phyloP scores from a whole-genome alignment of 352 stramenopile species.

The Phytophthora quininea region DNA sequence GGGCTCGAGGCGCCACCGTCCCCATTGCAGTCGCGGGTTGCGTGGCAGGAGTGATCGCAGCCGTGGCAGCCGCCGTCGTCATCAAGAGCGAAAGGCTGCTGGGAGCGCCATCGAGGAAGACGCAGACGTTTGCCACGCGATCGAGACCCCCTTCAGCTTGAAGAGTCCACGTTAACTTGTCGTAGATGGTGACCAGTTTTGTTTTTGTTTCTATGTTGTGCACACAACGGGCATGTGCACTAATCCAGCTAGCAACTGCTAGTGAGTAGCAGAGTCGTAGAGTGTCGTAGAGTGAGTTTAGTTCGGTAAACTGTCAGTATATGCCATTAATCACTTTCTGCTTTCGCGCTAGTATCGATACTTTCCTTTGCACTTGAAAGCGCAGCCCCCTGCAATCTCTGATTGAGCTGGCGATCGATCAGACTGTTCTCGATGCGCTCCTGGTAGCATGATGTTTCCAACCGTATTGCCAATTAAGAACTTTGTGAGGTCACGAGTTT shows the following conservation, averaged over 20 bases:
- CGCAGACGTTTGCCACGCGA: conserved; percentile 37
- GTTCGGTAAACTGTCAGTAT: too few species aligned
- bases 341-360: neutral
- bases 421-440: conserved; percentile 57
- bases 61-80: conserved; percentile 44
- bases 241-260: neutral
- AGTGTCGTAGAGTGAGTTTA: too few species aligned
- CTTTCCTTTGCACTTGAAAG: neutral
- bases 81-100: conserved; percentile 39
- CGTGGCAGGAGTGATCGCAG: conserved; percentile 46
- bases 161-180: neutral
- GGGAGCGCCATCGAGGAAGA: conserved; percentile 7
- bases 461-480: conserved; percentile 46
- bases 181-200: conserved; percentile 11
- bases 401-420: conserved; percentile 19
- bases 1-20: conserved; percentile 21
- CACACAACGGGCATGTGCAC: neutral
- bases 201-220: conserved; percentile 1
- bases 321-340: too few species aligned
- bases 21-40: conserved; percentile 43
- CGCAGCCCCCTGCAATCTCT: neutral
- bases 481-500: conserved; percentile 44
- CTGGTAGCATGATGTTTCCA: conserved; percentile 42
- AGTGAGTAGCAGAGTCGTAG: too few species aligned
- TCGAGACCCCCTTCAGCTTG: conserved; percentile 6